These are phyloP conservation scores for Lippia alba DNA, from an alignment of 305 asterid genomes.

Conservation along the genomic window DNA sequence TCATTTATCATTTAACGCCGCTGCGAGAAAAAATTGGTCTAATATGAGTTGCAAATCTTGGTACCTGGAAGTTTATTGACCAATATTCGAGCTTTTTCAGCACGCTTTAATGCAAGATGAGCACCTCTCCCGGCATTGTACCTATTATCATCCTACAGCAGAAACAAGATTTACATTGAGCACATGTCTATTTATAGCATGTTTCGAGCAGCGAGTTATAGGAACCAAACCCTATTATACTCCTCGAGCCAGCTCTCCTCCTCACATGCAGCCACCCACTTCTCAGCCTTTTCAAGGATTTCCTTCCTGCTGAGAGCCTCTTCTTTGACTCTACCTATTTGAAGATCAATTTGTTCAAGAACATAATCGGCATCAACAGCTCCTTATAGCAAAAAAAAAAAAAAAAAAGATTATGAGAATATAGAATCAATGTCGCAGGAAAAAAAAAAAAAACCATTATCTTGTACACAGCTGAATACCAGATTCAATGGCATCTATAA, in stretches of 20 bases:
- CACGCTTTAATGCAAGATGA: slow-evolving; percentile 86
- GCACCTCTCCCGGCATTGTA: slow-evolving; percentile 98
- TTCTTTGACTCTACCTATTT: slow-evolving; percentile 78
- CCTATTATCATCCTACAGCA: slow-evolving; percentile 88
- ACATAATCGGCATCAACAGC: slow-evolving; percentile 73
- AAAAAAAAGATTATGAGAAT: slow-evolving; percentile 27
- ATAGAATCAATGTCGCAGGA: slow-evolving; percentile 4
- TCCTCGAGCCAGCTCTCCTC: slow-evolving; percentile 99
- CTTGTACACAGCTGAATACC: slow-evolving; percentile 54
- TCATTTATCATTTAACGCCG: slow-evolving; percentile 15
- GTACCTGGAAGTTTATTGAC: slow-evolving; percentile 93
- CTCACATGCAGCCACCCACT: slow-evolving; percentile 91
- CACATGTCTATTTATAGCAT: not conserved
- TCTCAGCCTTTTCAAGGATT: slow-evolving; percentile 91
- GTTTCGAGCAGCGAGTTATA: slow-evolving; percentile 10
- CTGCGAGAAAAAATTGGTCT: slow-evolving; percentile 15
- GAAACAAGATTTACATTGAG: slow-evolving; percentile 23
- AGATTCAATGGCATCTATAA: slow-evolving; percentile 79
- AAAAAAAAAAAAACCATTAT: slow-evolving; percentile 19
- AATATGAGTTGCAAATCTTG: slow-evolving; percentile 11
- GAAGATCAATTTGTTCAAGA: slow-evolving; percentile 86
- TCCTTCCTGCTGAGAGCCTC: slow-evolving; percentile 86
- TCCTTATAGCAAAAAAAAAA: slow-evolving; percentile 49
- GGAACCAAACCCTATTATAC: slow-evolving; percentile 70
- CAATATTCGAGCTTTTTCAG: slow-evolving; percentile 93